Percentiles rank a stretch among this genome's conserved stretches.
phyloP scores from a whole-genome alignment of 768 basidiomycete species.

The Tulasnella sp. region DNA sequence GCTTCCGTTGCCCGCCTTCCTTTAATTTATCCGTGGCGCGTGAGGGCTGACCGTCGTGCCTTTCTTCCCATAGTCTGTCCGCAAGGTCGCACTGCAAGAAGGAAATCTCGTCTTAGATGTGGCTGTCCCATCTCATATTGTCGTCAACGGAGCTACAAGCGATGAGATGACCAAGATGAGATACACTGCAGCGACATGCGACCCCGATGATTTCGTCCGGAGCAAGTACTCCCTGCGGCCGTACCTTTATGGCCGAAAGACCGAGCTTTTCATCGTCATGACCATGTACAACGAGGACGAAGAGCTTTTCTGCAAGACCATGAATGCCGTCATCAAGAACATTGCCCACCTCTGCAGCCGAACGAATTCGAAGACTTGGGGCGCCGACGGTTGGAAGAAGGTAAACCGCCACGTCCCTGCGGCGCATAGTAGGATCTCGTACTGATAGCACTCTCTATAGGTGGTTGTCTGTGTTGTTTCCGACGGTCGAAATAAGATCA shows the following conservation, averaged over 20 bases:
- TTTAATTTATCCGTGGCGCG: not conserved
- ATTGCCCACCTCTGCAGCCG: constrained; percentile 66
- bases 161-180: constrained; percentile 78
- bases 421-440: not conserved
- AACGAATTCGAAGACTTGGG: constrained; percentile 66
- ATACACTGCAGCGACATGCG: constrained; percentile 76
- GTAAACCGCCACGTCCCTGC: not conserved
- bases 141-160: constrained; percentile 49
- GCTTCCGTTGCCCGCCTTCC: constrained; percentile 11
- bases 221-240: constrained; percentile 63
- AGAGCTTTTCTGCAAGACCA: constrained; percentile 61
- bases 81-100: constrained; percentile 66
- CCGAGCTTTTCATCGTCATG: constrained; percentile 91
- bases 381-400: constrained; percentile 83
- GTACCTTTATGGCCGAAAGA: constrained; percentile 66
- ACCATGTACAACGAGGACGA: constrained; percentile 70
- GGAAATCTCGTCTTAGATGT: constrained; percentile 82
- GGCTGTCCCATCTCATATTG: constrained; percentile 63
- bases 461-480: constrained; percentile 81
- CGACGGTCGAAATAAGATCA: constrained; percentile 76
- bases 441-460: not conserved
- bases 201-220: constrained; percentile 75
- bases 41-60: not conserved
- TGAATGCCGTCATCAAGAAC: constrained; percentile 87
- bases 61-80: constrained; percentile 35